Evolutionary conservation across 805 yeast genomes (phyloP).

Genomic region (Wickerhamiella spandovensis): DNA sequence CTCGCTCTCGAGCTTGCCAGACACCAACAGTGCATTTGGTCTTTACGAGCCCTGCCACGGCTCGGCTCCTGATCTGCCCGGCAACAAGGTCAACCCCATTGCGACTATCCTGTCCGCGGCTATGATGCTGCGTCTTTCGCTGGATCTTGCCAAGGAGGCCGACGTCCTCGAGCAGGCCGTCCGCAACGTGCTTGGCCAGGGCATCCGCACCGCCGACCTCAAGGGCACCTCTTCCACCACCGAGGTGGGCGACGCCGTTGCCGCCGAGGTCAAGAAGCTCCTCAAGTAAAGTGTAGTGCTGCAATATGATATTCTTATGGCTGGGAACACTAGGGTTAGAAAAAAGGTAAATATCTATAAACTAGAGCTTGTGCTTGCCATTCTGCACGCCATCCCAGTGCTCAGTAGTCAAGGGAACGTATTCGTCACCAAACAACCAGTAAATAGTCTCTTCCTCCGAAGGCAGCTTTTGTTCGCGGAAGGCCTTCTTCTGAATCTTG

Average conservation of each 20-base stretch:
- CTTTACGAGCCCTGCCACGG: constrained; percentile 98
- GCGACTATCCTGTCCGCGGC: constrained; percentile 95
- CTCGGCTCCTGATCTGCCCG: constrained; percentile 87
- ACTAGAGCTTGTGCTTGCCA: constrained; percentile 22
- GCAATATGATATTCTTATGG: background rate
- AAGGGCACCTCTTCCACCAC: constrained; percentile 72
- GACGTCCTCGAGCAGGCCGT: constrained; percentile 83
- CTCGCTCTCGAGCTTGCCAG: constrained; percentile 93
- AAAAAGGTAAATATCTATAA: background rate
- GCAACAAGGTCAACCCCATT: constrained; percentile 83
- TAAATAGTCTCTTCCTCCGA: constrained; percentile 40
- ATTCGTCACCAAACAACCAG: constrained; percentile 49
- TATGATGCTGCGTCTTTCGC: constrained; percentile 89
- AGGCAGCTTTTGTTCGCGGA: constrained; percentile 27
- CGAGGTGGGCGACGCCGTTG: constrained; percentile 93
- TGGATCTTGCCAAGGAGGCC: constrained; percentile 74
- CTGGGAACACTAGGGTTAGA: too few species aligned
- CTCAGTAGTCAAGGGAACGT: constrained; percentile 40
- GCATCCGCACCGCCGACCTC: constrained; percentile 83
- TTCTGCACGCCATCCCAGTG: constrained; percentile 36
- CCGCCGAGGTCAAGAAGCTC: constrained; percentile 48
- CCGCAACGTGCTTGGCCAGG: constrained; percentile 61
- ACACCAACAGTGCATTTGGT: constrained; percentile 87
- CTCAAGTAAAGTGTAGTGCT: constrained; percentile 23
- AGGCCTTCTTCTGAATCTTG: constrained; percentile 65